Conservation (phyloP, 1,284 basidiomycete genomes). For the Ceratobasidium theobromae region DNA sequence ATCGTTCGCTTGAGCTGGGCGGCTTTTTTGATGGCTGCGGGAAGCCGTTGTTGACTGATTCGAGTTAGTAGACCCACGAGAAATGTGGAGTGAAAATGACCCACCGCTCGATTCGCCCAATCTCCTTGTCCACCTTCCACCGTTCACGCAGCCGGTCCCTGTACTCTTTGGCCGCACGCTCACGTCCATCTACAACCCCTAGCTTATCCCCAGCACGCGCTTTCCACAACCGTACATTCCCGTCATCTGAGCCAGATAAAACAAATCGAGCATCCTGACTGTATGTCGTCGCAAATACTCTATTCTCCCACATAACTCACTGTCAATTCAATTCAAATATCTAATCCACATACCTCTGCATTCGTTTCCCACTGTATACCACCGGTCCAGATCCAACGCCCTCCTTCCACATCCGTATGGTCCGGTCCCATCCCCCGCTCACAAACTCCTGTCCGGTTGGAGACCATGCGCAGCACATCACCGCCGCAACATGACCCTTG, state of each 20-base stretch:
- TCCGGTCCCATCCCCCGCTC: slow-evolving; percentile 95
- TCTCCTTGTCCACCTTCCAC: slow-evolving; percentile 84
- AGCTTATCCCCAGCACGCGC: slow-evolving; percentile 89
- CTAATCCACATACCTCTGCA: slow-evolving; percentile 76
- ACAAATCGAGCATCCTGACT: slow-evolving; percentile 93
- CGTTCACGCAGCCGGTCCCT: slow-evolving; percentile 83
- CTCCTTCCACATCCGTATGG: slow-evolving; percentile 90
- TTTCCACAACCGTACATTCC: slow-evolving; percentile 97
- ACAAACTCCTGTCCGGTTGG: slow-evolving; percentile 97
- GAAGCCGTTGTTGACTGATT: slow-evolving; percentile 77
- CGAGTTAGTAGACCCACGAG: background rate
- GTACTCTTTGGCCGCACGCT: slow-evolving; percentile 92
- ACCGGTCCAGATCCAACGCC: slow-evolving; percentile 83
- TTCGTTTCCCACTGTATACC: slow-evolving; percentile 97
- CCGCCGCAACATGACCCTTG: slow-evolving; percentile 96
- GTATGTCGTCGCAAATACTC: slow-evolving; percentile 59
- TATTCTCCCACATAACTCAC: no score
- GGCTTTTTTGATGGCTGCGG: slow-evolving; percentile 87
- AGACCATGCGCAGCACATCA: slow-evolving; percentile 90
- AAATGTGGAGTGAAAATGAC: slow-evolving; percentile 37
- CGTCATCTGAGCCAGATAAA: slow-evolving; percentile 93
- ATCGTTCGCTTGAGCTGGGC: slow-evolving; percentile 88
- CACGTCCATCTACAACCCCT: slow-evolving; percentile 88
- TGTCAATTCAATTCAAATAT: no score
- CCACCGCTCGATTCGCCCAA: slow-evolving; percentile 79